Base-by-base conservation (phyloP, 768 basidiomycete genomes). In the Cystoderma amianthinum region DNA sequence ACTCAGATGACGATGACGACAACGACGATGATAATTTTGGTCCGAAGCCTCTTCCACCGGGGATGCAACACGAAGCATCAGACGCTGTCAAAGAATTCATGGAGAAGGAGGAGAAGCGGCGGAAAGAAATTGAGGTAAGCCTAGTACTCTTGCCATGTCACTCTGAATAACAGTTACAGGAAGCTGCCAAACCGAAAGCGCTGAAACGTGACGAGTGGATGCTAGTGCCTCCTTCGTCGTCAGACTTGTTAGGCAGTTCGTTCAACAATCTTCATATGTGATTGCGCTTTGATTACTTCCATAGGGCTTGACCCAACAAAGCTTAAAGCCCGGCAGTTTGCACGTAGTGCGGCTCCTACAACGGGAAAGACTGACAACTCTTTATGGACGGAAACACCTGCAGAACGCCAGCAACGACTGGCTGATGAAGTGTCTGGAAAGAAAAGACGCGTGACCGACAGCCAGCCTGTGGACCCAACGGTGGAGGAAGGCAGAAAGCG, bases 381-480 rank as follows among this genome's bases (percentile, higher is more conserved):
- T 2, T 70, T 95, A 10, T 99, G 96, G 96, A 99, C 96, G 0
- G 96, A 99, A 67, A 97, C 96, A 1, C 96, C 96, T 0, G 83
- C 83, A 0, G 91, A 98, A 56, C 75, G 85, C 12, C 91, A 90
- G 56, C 84, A 95, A 53, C 76, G 96, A 1, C 67, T 97, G n/a
- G 81, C 82, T 1, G 95, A 98, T 55, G 95, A 99, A 59, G 83
- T 96, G 2, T 75, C 82, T n/a, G 95, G 96, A 32, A 91, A 88
- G 63, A 85, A 88, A 52, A 74, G 85, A 43, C 76, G 83, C 15
- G 83, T 80, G 3, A 73, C 58, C 18, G 82, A 86, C 43, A 65
- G 66, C 0, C 71, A 68, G 13, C 60, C 53, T 4, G 69, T 57
- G 15, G 67, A 60, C 1, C 67, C 65, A 6, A 72, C 68, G 3